phyloP scores from a whole-genome alignment of 2,329 filamentous ascomycete species.

The Esteya vermicola region DNA sequence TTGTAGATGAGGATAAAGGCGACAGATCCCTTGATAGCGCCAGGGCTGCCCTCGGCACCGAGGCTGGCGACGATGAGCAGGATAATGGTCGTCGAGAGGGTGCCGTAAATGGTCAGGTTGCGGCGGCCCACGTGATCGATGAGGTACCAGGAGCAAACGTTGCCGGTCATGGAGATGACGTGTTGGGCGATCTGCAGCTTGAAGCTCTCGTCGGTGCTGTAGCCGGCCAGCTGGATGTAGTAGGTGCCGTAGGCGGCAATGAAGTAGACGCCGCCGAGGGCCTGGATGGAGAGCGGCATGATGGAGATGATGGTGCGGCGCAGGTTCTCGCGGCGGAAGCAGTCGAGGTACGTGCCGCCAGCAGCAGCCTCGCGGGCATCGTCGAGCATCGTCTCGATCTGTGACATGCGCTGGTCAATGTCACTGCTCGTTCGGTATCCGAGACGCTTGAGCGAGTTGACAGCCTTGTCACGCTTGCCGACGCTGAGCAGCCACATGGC shows the following conservation, averaged over 20 bases:
- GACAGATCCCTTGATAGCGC: conserved; percentile 5
- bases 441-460: conserved; percentile 23
- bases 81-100: conserved; percentile 20
- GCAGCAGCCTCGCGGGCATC: conserved; percentile 35
- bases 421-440: conserved; percentile 14
- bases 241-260: conserved; percentile 23
- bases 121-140: conserved; percentile 22
- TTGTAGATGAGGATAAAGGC: conserved; percentile 17
- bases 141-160: conserved; percentile 18
- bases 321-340: conserved; percentile 31
- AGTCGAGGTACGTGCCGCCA: conserved; percentile 34
- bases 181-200: conserved; percentile 19
- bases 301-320: conserved; percentile 37
- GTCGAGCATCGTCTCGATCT: conserved; percentile 20
- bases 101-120: conserved; percentile 21
- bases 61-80: conserved; percentile 24
- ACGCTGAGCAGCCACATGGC: conserved; percentile 19
- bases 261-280: conserved; percentile 19
- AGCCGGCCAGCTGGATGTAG: conserved; percentile 26
- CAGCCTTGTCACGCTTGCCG: conserved; percentile 24
- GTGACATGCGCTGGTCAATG: conserved; percentile 15
- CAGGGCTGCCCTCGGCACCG: conserved; percentile 9
- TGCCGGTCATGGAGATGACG: conserved; percentile 22
- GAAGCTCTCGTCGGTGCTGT: conserved; percentile 16
- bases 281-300: conserved; percentile 15